These are phyloP conservation scores for Arachis stenosperma DNA, from an alignment of 306 rosid species.

Conservation along the genomic window DNA sequence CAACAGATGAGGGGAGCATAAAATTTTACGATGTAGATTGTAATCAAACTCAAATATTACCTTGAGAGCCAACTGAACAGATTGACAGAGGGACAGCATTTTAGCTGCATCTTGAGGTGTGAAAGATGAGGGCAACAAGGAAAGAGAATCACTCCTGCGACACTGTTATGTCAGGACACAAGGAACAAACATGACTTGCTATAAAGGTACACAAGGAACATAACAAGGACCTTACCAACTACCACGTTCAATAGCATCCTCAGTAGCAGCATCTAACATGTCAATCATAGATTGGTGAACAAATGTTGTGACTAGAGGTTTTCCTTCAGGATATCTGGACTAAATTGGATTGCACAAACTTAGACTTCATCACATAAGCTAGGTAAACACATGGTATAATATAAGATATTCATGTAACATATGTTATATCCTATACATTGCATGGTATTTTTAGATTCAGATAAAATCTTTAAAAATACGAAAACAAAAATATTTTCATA, in stretches of 20 bases:
- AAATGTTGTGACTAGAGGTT: constrained; percentile 77
- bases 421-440: constrained; percentile 7
- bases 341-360: constrained; percentile 66
- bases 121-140: constrained; percentile 85
- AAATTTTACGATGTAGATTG: constrained; percentile 32
- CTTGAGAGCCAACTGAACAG: constrained; percentile 85
- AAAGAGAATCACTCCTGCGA: constrained; percentile 91
- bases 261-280: constrained; percentile 90
- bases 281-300: constrained; percentile 90
- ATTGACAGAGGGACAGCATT: constrained; percentile 78
- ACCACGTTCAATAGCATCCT: constrained; percentile 86
- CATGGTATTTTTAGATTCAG: neutral
- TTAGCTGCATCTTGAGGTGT: constrained; percentile 89
- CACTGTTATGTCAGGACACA: constrained; percentile 35
- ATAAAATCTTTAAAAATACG: neutral
- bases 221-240: constrained; percentile 71
- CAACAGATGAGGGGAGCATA: constrained; percentile 27
- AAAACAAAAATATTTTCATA: neutral
- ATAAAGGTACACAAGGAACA: constrained; percentile 7
- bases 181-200: constrained; percentile 17
- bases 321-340: constrained; percentile 98
- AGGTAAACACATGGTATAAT: constrained; percentile 26
- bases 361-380: constrained; percentile 49
- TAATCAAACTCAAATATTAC: constrained; percentile 50
- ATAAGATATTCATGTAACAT: constrained; percentile 26